Base-by-base conservation (phyloP, 148 eudicot species). In the Arbutus unedo region DNA sequence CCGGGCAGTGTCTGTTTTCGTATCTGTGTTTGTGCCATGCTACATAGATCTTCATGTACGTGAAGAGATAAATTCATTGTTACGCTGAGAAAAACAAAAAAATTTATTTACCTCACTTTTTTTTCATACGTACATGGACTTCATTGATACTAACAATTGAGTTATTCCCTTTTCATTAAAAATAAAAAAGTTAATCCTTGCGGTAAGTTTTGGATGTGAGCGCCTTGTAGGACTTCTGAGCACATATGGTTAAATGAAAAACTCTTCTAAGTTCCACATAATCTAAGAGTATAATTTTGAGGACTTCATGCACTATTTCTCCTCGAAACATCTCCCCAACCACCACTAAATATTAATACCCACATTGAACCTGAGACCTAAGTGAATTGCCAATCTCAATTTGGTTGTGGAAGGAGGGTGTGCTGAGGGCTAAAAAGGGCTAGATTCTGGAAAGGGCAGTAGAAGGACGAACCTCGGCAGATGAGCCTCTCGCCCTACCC, bases 281-380 rank as follows among this genome's bases (percentile, higher is more conserved):
- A 75, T 5, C 15, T 18, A 14, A 13, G 16, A 49, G 44, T 6
- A 23, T 38, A 75, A 75, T 25, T 50, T 51, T 76, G n/a, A 15
- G 41, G 21, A 14, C 59, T 76, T 38, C 4, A 7, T 76, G 49
- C 4, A 10, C 23, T 74, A 49, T n/a, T n/a, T 21, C n/a, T 10
- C 77, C 78, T 13, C 5, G 13, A 51, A 51, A 50, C 78, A 75
- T 21, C 77, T 48, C 78, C 78, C 18, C 23, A 43, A 76, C 16
- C 59, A 76, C 57, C 78, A 50, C 19, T 64, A 19, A 11, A 4
- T 25, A 0, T 2, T 8, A 47, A 8, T 9, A 49, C 31, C 21
- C 21, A 76, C 2, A 76, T 25, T 76, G 62, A 11, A 23, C 14
- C 25, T 45, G 38, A 31, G 38, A 31, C 38, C 76, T 44, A 25